Conservation (phyloP, 2,329 filamentous ascomycete genomes). For the Colletotrichum phormii region DNA sequence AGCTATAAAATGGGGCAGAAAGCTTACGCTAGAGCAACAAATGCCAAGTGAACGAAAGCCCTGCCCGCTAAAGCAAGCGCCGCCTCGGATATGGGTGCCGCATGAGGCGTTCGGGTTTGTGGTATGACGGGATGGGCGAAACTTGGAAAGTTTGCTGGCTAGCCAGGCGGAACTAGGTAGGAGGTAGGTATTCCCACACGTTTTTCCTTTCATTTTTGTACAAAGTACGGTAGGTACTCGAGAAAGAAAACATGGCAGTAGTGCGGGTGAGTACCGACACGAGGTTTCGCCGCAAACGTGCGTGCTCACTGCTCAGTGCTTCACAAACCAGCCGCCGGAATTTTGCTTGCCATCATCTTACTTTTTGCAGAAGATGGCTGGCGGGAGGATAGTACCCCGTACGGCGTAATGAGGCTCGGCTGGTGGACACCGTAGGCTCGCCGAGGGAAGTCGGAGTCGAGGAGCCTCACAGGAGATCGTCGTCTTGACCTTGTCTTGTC, state of each 20-base stretch:
- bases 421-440: not conserved
- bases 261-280: conserved; percentile 23
- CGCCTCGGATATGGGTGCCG: not conserved
- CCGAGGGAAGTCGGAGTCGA: not conserved
- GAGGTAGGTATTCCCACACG: not conserved
- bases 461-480: conserved; percentile 4
- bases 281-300: conserved; percentile 7
- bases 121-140: conserved; percentile 11
- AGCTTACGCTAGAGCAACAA: not conserved
- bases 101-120: not conserved
- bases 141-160: conserved; percentile 12
- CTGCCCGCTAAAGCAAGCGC: conserved; percentile 1
- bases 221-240: not conserved
- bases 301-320: too few relatives aligned
- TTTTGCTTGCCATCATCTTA: not conserved
- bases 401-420: not conserved
- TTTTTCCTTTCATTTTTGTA: not conserved
- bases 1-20: too few relatives aligned
- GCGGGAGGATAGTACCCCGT: too few relatives aligned
- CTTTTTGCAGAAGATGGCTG: not conserved
- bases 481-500: not conserved
- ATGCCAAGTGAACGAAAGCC: not conserved
- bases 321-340: not conserved
- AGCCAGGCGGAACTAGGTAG: not conserved
- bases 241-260: conserved; percentile 4